These are phyloP conservation scores for Podosphaera fusca DNA, from an alignment of 2,329 filamentous ascomycete species.

Conservation along the genomic window DNA sequence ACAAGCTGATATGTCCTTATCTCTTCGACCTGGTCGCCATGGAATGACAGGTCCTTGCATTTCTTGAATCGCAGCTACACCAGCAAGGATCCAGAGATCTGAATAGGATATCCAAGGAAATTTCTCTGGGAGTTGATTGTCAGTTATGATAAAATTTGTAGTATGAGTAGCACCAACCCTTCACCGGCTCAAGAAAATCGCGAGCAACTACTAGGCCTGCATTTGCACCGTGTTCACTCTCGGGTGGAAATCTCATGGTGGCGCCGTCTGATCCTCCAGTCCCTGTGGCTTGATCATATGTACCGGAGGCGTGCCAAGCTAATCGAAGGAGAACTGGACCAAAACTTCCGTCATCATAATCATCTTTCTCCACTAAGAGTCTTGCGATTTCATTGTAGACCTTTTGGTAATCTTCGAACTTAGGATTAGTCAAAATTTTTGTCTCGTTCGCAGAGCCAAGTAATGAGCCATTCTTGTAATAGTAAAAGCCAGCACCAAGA, in stretches of 20 bases:
- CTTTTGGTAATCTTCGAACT: constrained; percentile 76
- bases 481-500: constrained; percentile 41
- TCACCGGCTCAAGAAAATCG: constrained; percentile 81
- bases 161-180: constrained; percentile 30
- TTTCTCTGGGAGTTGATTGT: constrained; percentile 26
- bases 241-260: constrained; percentile 86
- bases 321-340: constrained; percentile 76
- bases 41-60: constrained; percentile 77
- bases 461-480: constrained; percentile 28
- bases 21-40: constrained; percentile 66
- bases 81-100: constrained; percentile 85
- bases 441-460: constrained; percentile 19
- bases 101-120: constrained; percentile 95
- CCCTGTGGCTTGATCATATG: constrained; percentile 66
- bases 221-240: constrained; percentile 80
- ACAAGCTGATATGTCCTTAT: constrained; percentile 62
- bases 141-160: constrained; percentile 2
- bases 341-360: constrained; percentile 93
- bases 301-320: constrained; percentile 86
- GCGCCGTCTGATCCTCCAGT: constrained; percentile 92
- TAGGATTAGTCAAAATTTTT: constrained; percentile 41
- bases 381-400: constrained; percentile 75
- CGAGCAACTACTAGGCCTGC: constrained; percentile 69
- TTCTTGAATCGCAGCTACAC: constrained; percentile 74
- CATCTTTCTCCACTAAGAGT: constrained; percentile 64